phyloP scores from a whole-genome alignment of 2,329 filamentous ascomycete genomes.

The Iodosphaeria phyllophila region DNA sequence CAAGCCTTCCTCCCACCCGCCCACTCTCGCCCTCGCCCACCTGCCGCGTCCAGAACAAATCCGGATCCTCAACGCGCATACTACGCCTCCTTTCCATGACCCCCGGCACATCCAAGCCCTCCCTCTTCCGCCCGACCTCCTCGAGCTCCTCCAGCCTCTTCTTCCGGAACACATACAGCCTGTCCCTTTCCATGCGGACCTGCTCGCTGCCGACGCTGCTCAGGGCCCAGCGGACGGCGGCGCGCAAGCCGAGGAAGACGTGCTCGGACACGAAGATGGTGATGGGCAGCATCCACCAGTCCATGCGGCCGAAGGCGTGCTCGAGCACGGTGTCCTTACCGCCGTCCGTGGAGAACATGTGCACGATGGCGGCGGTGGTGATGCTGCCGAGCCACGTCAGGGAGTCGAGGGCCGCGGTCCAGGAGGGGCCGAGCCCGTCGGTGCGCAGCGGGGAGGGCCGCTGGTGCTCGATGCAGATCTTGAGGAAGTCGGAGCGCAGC shows the following conservation, averaged over 20 bases:
- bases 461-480: conserved; percentile 56
- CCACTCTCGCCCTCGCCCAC: conserved; percentile 19
- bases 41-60: conserved; percentile 23
- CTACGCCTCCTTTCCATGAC: conserved; percentile 18
- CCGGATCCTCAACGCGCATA: conserved; percentile 8
- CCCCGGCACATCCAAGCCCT: conserved; percentile 14
- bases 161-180: conserved; percentile 18
- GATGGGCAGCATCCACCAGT: conserved; percentile 47
- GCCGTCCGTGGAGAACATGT: conserved; percentile 46
- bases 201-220: conserved; percentile 20
- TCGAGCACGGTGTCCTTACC: conserved; percentile 18
- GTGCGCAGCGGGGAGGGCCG: conserved; percentile 49
- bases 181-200: conserved; percentile 19
- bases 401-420: conserved; percentile 48
- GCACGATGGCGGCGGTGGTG: conserved; percentile 52
- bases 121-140: conserved; percentile 14
- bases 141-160: conserved; percentile 21
- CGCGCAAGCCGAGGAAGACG: conserved; percentile 43
- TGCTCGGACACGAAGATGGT: conserved; percentile 60
- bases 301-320: conserved; percentile 23
- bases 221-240: conserved; percentile 17
- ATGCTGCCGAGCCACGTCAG: conserved; percentile 57
- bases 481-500: conserved; percentile 58
- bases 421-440: conserved; percentile 60
- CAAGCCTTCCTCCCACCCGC: conserved; percentile 15